Evolutionary conservation across 139 green algal species (phyloP).

Genomic region (Eudorina sp.): DNA sequence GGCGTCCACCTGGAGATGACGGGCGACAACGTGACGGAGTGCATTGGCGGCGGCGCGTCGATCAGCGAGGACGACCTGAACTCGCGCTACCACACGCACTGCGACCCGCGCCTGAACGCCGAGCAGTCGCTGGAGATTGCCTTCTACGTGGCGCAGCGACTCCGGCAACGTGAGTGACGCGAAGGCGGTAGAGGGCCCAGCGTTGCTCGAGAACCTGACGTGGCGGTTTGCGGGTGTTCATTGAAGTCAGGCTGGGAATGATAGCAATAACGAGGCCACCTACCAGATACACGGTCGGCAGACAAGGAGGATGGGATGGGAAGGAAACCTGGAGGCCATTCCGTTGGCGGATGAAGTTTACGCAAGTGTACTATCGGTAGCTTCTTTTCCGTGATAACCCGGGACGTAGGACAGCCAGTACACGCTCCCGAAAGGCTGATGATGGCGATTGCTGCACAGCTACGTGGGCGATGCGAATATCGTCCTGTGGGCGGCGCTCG

Average conservation of each 20-base stretch:
- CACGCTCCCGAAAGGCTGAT: no score
- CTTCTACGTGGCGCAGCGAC: constrained; percentile 94
- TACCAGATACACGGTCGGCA: background rate
- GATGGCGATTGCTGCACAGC: no score
- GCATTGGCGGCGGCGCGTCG: constrained; percentile 90
- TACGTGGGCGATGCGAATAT: no score
- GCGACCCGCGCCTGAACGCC: constrained; percentile 98
- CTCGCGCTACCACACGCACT: constrained; percentile 98
- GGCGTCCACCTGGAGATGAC: constrained; percentile 99
- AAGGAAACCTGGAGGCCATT: background rate
- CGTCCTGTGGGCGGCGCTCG: no score
- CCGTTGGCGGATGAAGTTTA: no score
- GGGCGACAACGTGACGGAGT: constrained; percentile 96
- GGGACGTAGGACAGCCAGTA: no score
- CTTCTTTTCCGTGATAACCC: no score
- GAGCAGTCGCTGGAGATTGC: constrained; percentile 98
- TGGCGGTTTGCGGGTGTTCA: no score
- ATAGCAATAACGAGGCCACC: background rate
- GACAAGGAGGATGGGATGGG: background rate
- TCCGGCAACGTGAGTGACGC: constrained; percentile 62
- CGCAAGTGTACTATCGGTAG: no score
- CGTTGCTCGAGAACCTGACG: no score
- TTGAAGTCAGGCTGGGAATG: no score
- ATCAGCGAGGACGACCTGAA: constrained; percentile 86
- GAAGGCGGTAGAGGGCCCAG: background rate